Percentiles rank a stretch among this genome's conserved stretches.
These are phyloP conservation scores for Wickerhamomyces chaumierensis DNA, from an alignment of 805 yeast genomes.

Conservation along the genomic window DNA sequence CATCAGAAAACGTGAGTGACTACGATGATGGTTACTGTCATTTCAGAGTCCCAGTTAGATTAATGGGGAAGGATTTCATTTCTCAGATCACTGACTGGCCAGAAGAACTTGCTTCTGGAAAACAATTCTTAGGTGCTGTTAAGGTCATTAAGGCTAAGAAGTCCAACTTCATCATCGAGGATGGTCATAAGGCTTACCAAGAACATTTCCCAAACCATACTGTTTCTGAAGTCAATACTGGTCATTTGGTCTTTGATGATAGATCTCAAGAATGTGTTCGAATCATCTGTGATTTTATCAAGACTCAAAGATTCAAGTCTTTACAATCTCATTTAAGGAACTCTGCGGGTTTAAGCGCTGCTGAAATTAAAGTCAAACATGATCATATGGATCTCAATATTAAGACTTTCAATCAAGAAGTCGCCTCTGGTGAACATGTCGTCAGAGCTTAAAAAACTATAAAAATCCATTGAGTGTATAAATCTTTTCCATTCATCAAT, in stretches of 20 bases:
- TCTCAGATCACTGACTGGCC: conserved; percentile 23
- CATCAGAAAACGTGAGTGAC: conserved; percentile 12
- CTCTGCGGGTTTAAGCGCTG: not conserved
- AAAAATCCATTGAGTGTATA: no score
- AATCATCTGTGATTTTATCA: conserved; percentile 16
- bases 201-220: conserved; percentile 19
- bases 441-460: not conserved
- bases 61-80: conserved; percentile 13
- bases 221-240: conserved; percentile 16
- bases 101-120: conserved; percentile 10
- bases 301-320: conserved; percentile 12
- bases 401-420: not conserved
- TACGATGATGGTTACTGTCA: conserved; percentile 17
- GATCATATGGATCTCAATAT: not conserved
- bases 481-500: no score
- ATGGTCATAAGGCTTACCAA: conserved; percentile 16
- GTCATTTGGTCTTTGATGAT: conserved; percentile 29
- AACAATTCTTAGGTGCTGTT: conserved; percentile 24
- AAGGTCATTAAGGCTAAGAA: conserved; percentile 27
- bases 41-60: conserved; percentile 21
- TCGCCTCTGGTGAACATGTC: not conserved
- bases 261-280: conserved; percentile 21
- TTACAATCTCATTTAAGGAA: conserved; percentile 10
- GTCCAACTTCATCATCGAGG: conserved; percentile 26
- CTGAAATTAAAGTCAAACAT: not conserved